Evolutionary conservation across 129 eudicot genomes (phyloP), one percentile per base, ranked within the genome.

Genomic region (Centella asiatica): DNA sequence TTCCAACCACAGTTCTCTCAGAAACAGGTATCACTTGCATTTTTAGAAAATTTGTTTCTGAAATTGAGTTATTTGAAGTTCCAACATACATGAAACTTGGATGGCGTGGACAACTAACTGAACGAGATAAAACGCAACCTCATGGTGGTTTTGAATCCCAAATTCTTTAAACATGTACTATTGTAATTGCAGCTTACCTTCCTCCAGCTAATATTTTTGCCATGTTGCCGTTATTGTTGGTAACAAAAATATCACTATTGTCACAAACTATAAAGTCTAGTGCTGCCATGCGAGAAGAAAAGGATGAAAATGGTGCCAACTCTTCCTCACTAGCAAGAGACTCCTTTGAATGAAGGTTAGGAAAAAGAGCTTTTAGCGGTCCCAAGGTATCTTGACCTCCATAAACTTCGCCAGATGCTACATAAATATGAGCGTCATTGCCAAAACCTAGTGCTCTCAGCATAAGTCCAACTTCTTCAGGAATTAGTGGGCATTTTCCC

Each of bases 211-310:
- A 69, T 53, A 86, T 86, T 72, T 73, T 83, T 36, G 95, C 95
- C 95, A 86, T 86, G 77, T 86, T 86, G 19, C 95, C 95, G 18
- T 86, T 85, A 68, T 85, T 85, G 63, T 86, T 86, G 72, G 90
- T 74, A 70, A 83, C 85, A 54, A 86, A 86, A 77, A 86, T 90
- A 62, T 83, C 86, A 36, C 90, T 83, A 39, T 75, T 77, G 25
- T 86, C 95, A 68, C 83, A 86, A 37, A 86, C 95, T 17, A 80
- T 77, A 67, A 80, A 86, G 67, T 86, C 95, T 36, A 86, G 62
- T 18, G 95, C 95, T 37, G 95, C 90, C 95, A 83, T 77, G 32
- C 87, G 87, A 45, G 95, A 71, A 27, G 95, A 86, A 61, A 76
- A 83, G 0, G 83, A 29, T 25, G 76, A 62, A 70, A 77, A 80